These are phyloP conservation scores for Trichosporon coremiiforme DNA, from an alignment of 1,284 basidiomycete species.

Conservation along the genomic window DNA sequence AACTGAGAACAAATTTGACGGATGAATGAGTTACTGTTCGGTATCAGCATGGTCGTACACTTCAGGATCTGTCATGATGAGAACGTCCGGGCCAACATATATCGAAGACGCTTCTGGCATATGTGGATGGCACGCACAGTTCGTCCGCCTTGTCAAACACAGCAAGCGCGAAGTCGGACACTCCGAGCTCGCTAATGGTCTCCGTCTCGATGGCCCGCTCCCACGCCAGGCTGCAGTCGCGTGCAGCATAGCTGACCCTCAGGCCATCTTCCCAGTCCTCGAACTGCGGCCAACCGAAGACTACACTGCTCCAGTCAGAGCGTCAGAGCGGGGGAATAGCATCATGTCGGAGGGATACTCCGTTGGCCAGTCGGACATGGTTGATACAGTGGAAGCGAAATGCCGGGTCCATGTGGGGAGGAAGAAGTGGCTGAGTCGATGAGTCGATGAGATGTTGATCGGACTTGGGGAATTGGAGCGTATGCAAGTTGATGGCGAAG, in stretches of 20 bases:
- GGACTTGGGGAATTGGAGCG: too few relatives aligned
- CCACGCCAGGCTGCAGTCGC: not conserved
- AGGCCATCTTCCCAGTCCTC: not conserved
- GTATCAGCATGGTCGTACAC: not conserved
- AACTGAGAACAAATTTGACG: not conserved
- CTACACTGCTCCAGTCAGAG: not conserved
- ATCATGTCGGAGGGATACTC: not conserved
- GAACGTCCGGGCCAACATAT: too few relatives aligned
- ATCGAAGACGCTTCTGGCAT: too few relatives aligned
- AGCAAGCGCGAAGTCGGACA: not conserved
- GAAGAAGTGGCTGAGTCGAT: not conserved
- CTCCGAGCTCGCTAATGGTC: not conserved
- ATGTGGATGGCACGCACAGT: not conserved
- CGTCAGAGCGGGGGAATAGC: not conserved
- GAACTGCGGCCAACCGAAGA: not conserved
- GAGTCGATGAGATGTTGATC: too few relatives aligned
- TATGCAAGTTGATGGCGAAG: too few relatives aligned
- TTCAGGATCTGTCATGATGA: too few relatives aligned
- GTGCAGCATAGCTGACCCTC: not conserved
- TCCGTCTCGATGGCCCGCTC: not conserved
- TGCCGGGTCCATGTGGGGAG: too few relatives aligned
- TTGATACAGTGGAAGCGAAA: not conserved
- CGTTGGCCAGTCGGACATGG: not conserved
- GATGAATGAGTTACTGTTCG: too few relatives aligned
- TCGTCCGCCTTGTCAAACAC: constrained; percentile 7